Evolutionary conservation across 805 yeast species (phyloP).

Genomic region (Kregervanrija delftensis): DNA sequence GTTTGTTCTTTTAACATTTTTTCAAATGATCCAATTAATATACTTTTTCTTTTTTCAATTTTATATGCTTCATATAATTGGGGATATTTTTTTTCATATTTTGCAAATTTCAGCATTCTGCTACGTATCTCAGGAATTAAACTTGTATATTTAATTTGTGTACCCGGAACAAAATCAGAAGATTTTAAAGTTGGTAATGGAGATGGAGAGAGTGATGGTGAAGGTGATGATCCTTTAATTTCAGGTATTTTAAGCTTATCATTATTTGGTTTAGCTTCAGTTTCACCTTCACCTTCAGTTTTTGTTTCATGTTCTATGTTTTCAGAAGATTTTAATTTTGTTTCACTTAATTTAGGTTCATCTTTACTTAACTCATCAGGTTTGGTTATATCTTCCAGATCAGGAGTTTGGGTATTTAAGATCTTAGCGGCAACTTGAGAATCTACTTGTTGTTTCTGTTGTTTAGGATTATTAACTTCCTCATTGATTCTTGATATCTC

Average conservation of each 20-base stretch:
- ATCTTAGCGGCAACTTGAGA: conserved; percentile 25
- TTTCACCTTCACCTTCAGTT: neutral
- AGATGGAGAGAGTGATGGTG: conserved; percentile 5
- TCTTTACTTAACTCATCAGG: conserved; percentile 30
- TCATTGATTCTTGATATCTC: conserved; percentile 39
- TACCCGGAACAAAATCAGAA: conserved; percentile 18
- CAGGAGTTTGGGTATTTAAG: conserved; percentile 41
- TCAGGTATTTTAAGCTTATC: neutral
- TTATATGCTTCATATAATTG: conserved; percentile 77
- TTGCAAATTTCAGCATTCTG: conserved; percentile 66
- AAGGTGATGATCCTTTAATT: neutral
- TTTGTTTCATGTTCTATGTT: neutral
- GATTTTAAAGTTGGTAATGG: conserved; percentile 10
- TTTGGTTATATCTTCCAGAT: conserved; percentile 35
- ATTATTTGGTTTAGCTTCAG: neutral
- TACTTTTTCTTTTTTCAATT: conserved; percentile 62
- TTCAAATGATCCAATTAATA: conserved; percentile 57
- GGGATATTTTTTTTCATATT: conserved; percentile 91
- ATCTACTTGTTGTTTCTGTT: conserved; percentile 16
- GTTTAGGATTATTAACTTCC: conserved; percentile 20
- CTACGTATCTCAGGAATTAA: conserved; percentile 52
- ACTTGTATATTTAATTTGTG: conserved; percentile 29
- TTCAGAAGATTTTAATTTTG: neutral
- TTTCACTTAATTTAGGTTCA: neutral
- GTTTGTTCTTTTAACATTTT: conserved; percentile 68